Percentiles rank a stretch among this genome's conserved stretches.
phyloP scores from a whole-genome alignment of 352 stramenopile genomes.

The Elongisporangium anandrum region DNA sequence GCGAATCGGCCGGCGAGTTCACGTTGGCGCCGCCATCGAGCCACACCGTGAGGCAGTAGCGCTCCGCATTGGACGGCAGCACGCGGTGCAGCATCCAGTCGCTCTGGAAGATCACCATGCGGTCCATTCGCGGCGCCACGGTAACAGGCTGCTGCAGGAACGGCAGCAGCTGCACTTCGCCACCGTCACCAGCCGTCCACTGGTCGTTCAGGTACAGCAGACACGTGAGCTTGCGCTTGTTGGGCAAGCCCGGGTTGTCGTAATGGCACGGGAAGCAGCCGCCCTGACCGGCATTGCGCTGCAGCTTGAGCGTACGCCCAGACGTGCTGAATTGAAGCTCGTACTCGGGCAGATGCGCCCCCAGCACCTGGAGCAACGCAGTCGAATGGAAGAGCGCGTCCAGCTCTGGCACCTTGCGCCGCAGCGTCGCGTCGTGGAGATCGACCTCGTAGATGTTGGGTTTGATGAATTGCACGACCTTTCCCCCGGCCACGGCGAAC shows the following conservation, averaged over 20 bases:
- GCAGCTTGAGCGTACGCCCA: slow-evolving; percentile 67
- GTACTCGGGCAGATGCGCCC: slow-evolving; percentile 47
- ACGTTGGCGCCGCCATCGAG: slow-evolving; percentile 38
- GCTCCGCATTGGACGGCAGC: slow-evolving; percentile 40
- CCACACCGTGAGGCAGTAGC: slow-evolving; percentile 69
- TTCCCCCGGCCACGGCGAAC: slow-evolving; percentile 38
- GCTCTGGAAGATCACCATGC: slow-evolving; percentile 65
- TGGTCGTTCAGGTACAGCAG: slow-evolving; percentile 76
- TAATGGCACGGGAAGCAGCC: slow-evolving; percentile 83
- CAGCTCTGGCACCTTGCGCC: slow-evolving; percentile 52
- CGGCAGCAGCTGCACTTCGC: slow-evolving; percentile 71
- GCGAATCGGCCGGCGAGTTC: slow-evolving; percentile 48
- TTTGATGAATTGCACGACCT: slow-evolving; percentile 54
- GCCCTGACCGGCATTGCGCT: slow-evolving; percentile 67
- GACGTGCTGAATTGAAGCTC: slow-evolving; percentile 55
- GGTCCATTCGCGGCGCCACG: slow-evolving; percentile 67
- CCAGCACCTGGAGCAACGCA: slow-evolving; percentile 41
- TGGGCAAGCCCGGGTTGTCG: slow-evolving; percentile 75
- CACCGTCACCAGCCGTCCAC: slow-evolving; percentile 61
- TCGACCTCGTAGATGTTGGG: slow-evolving; percentile 84
- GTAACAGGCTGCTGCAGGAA: slow-evolving; percentile 58
- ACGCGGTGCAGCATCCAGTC: slow-evolving; percentile 74
- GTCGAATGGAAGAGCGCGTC: slow-evolving; percentile 64
- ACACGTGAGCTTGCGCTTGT: slow-evolving; percentile 76
- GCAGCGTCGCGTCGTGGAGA: slow-evolving; percentile 56